These are phyloP conservation scores for Chloromonas sp. DNA, from an alignment of 163 green algal species.

Conservation along the genomic window DNA sequence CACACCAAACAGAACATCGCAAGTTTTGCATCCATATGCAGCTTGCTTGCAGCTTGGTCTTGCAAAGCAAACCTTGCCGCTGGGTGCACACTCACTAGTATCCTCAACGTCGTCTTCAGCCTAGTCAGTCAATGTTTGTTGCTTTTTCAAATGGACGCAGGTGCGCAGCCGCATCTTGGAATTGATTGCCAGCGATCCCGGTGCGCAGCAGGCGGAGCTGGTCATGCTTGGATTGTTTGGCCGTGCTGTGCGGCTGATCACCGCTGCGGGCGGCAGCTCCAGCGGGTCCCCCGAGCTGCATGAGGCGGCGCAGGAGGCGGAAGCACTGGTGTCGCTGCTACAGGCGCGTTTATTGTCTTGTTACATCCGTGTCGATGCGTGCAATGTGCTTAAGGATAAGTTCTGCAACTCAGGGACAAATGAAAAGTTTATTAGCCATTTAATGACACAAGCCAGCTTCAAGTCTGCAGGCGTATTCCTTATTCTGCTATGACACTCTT, in stretches of 20 bases:
- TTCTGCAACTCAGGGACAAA: background rate
- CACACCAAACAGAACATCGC: background rate
- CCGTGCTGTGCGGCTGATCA: conserved; percentile 29
- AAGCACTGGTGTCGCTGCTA: conserved; percentile 4
- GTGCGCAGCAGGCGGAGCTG: conserved; percentile 67
- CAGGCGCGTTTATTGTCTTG: background rate
- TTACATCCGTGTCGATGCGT: too few species aligned
- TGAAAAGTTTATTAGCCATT: too few species aligned
- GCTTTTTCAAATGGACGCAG: background rate
- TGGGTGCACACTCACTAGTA: too few species aligned
- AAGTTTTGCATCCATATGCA: background rate
- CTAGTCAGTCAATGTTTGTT: background rate
- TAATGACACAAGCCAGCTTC: too few species aligned
- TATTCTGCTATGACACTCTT: too few species aligned
- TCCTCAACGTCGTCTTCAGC: background rate
- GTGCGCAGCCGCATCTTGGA: conserved; percentile 57
- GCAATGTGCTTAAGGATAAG: too few species aligned
- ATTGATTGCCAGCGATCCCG: conserved; percentile 65
- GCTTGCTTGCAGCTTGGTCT: background rate
- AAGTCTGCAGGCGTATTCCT: too few species aligned
- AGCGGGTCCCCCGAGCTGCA: conserved; percentile 22
- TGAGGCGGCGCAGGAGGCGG: conserved; percentile 29
- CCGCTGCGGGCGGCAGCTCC: background rate
- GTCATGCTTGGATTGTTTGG: conserved; percentile 73
- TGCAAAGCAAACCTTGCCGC: background rate